phyloP scores from a whole-genome alignment of 768 basidiomycete species.

The Podaxis sp. region DNA sequence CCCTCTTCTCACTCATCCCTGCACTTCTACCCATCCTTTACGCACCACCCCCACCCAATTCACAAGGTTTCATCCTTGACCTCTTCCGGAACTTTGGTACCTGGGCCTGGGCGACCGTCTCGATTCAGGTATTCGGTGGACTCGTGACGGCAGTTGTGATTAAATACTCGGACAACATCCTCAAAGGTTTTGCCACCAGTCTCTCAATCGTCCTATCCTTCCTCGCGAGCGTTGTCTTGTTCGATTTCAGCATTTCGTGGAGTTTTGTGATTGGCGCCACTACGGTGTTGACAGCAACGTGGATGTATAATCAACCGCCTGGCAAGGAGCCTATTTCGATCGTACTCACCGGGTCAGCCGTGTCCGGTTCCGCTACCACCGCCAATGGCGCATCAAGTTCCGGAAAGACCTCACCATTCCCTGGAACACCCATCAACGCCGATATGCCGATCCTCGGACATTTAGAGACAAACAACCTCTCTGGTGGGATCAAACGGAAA shows the following conservation, averaged over 20 bases:
- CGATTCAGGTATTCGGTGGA: slow-evolving; percentile 89
- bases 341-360: slow-evolving; percentile 21
- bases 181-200: slow-evolving; percentile 97
- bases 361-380: not conserved
- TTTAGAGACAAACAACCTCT: slow-evolving; percentile 36
- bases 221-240: slow-evolving; percentile 88
- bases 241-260: slow-evolving; percentile 85
- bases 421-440: slow-evolving; percentile 35
- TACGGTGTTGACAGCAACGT: slow-evolving; percentile 86
- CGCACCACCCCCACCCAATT: slow-evolving; percentile 36
- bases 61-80: slow-evolving; percentile 51
- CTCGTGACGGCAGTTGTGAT: slow-evolving; percentile 94
- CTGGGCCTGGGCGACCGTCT: slow-evolving; percentile 96
- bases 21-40: slow-evolving; percentile 82
- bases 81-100: slow-evolving; percentile 85
- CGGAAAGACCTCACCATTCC: slow-evolving; percentile 29
- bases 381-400: not conserved
- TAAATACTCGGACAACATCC: slow-evolving; percentile 93
- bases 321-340: slow-evolving; percentile 30
- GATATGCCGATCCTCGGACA: slow-evolving; percentile 63
- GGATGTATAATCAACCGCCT: slow-evolving; percentile 88
- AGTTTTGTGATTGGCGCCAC: slow-evolving; percentile 84
- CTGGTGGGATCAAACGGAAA: slow-evolving; percentile 35
- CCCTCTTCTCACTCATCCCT: slow-evolving; percentile 90
- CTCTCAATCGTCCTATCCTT: slow-evolving; percentile 94